Conservation (phyloP, 2,329 filamentous ascomycete species). For the Botryotinia narcissicola region DNA sequence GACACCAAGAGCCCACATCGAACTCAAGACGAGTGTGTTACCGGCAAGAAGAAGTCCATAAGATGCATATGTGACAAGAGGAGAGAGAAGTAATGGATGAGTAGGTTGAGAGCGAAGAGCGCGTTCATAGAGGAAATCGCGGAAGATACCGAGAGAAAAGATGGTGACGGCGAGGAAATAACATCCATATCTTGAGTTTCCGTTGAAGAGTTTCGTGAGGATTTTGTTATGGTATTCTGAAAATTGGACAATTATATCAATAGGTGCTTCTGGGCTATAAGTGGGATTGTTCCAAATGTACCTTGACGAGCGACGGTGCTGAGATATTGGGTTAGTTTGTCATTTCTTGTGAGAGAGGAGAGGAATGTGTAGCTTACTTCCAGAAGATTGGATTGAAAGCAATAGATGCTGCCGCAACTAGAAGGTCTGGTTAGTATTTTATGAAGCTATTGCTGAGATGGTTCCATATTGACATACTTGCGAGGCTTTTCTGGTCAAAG, state of each 20-base stretch:
- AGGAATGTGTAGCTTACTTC: constrained; percentile 68
- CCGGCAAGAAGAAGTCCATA: constrained; percentile 70
- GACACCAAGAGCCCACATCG: constrained; percentile 88
- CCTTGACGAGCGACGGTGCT: constrained; percentile 83
- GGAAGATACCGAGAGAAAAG: constrained; percentile 85
- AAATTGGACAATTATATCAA: constrained; percentile 20
- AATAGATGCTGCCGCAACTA: constrained; percentile 80
- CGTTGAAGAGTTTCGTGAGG: constrained; percentile 81
- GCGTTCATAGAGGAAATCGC: constrained; percentile 83
- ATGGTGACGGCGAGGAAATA: constrained; percentile 86
- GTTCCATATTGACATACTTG: constrained; percentile 50
- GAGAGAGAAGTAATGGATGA: constrained; percentile 67
- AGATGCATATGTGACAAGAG: constrained; percentile 60
- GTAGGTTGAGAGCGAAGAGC: constrained; percentile 75
- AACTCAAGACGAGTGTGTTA: constrained; percentile 81
- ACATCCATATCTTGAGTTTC: constrained; percentile 75
- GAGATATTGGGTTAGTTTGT: constrained; percentile 19
- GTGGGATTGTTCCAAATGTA: constrained; percentile 41
- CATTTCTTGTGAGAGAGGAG: not conserved
- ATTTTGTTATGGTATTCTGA: constrained; percentile 88
- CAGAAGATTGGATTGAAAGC: constrained; percentile 98
- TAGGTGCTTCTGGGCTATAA: constrained; percentile 19
- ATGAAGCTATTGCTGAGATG: constrained; percentile 27
- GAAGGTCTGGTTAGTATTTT: constrained; percentile 20
- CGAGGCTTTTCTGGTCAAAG: constrained; percentile 63